Percentiles rank a stretch among this genome's conserved stretches.
Evolutionary conservation across 257 asterid genomes (phyloP).

Genomic region (Primulina eburnea): DNA sequence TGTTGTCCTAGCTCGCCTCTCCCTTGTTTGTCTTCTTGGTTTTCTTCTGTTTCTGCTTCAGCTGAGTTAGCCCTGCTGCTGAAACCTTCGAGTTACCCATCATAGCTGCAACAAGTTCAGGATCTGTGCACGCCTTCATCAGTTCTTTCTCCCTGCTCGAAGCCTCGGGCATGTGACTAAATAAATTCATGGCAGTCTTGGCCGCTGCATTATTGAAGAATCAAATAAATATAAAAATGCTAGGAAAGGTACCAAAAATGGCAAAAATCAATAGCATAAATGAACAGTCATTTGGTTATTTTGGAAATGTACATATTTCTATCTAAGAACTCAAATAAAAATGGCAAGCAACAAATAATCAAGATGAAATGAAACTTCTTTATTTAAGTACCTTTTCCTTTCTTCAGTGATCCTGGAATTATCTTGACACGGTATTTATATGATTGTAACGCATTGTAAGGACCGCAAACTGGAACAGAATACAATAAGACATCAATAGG

Average conservation of each 20-base stretch:
- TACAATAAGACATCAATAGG: conserved; percentile 69
- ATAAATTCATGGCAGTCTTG: conserved; percentile 81
- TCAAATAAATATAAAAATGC: neutral
- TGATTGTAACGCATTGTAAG: conserved; percentile 81
- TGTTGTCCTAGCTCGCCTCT: conserved; percentile 4
- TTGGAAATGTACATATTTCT: neutral
- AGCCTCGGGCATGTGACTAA: conserved; percentile 72
- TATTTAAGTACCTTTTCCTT: conserved; percentile 72
- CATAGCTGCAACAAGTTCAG: conserved; percentile 90
- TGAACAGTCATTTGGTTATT: neutral
- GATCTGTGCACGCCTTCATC: conserved; percentile 98
- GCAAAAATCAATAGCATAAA: neutral
- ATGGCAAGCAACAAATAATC: conserved; percentile 1
- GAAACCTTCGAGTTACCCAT: conserved; percentile 87
- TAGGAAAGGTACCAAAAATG: neutral
- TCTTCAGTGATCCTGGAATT: conserved; percentile 87
- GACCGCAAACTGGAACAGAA: conserved; percentile 93
- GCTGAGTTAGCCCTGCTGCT: conserved; percentile 90
- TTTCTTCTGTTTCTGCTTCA: conserved; percentile 90
- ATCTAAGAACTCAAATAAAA: neutral
- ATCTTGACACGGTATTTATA: conserved; percentile 91
- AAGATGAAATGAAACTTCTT: neutral
- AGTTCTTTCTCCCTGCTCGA: conserved; percentile 82
- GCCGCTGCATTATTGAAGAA: conserved; percentile 59
- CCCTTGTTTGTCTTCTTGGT: conserved; percentile 68